These are phyloP conservation scores for Hordeum pubiflorum DNA, from an alignment of 202 grass and related monocot genomes.

Conservation along the genomic window DNA sequence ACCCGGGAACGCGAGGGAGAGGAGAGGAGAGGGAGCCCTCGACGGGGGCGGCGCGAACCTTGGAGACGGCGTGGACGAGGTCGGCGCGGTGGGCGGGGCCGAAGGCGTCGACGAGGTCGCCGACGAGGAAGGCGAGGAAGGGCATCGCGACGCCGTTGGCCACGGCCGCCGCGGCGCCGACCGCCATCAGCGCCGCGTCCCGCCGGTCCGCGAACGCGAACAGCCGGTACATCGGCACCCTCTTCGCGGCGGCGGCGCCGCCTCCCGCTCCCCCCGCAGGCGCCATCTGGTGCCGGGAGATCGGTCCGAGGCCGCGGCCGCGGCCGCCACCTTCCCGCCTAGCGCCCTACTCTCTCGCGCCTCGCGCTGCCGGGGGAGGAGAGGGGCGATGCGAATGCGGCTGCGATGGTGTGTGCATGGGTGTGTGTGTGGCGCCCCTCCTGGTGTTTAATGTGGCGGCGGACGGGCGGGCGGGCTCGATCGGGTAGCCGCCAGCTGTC, in stretches of 20 bases:
- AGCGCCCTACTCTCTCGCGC: neutral
- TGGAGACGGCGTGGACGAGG: conserved; percentile 57
- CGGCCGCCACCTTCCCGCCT: neutral
- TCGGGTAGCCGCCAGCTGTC: neutral
- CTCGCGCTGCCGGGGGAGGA: neutral
- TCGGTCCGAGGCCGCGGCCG: neutral
- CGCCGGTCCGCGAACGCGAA: conserved; percentile 44
- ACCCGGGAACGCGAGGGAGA: neutral
- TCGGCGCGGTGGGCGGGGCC: conserved; percentile 19
- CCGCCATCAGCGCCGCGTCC: conserved; percentile 47
- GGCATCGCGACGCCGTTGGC: conserved; percentile 56
- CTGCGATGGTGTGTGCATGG: neutral
- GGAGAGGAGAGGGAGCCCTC: neutral
- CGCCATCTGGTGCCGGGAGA: neutral
- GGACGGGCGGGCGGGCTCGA: neutral
- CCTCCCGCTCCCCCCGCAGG: neutral
- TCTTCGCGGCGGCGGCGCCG: neutral
- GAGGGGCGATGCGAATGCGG: neutral
- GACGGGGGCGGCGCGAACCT: conserved; percentile 23
- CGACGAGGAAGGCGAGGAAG: conserved; percentile 58
- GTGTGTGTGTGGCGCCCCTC: neutral
- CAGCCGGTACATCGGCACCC: conserved; percentile 40
- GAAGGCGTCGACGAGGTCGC: conserved; percentile 60
- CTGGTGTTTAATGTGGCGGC: neutral
- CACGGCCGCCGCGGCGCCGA: conserved; percentile 27